Percentiles rank a stretch among this genome's conserved stretches.
Conservation (phyloP, 202 grass and related monocot genomes). For the Cymbopogon flexuosus region DNA sequence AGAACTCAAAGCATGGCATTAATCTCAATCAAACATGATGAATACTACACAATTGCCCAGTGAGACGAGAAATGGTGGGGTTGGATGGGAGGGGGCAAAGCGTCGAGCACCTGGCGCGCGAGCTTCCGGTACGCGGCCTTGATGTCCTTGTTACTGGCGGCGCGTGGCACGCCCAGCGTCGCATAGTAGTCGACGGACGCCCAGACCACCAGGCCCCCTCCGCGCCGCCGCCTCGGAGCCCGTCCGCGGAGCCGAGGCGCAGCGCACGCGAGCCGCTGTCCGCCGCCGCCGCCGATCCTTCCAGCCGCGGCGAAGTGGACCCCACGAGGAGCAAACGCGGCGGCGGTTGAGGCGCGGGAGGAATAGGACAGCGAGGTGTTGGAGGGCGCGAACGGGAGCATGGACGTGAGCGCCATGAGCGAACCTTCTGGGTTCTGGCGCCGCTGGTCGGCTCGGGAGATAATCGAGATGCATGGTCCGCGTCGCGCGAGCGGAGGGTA, state of each 20-base stretch:
- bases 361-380: conserved; percentile 29
- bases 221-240: conserved; percentile 37
- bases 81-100: conserved; percentile 12
- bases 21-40: background rate
- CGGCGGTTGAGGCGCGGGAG: conserved; percentile 11
- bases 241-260: conserved; percentile 29
- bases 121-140: conserved; percentile 91
- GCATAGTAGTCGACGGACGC: conserved; percentile 83
- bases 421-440: background rate
- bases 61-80: background rate
- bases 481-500: conserved; percentile 1
- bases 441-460: conserved; percentile 2
- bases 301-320: conserved; percentile 32
- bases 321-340: conserved; percentile 25
- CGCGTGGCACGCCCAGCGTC: conserved; percentile 70
- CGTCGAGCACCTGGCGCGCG: conserved; percentile 79
- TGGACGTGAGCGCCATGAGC: conserved; percentile 66
- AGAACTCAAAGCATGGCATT: conserved; percentile 15
- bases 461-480: background rate
- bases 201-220: conserved; percentile 33
- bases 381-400: conserved; percentile 48
- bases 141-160: conserved; percentile 82
- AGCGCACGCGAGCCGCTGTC: conserved; percentile 38
- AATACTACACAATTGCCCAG: background rate
- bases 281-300: conserved; percentile 27